Conservation (phyloP, 164 flowering plant genomes). For the Akebia trifoliata region DNA sequence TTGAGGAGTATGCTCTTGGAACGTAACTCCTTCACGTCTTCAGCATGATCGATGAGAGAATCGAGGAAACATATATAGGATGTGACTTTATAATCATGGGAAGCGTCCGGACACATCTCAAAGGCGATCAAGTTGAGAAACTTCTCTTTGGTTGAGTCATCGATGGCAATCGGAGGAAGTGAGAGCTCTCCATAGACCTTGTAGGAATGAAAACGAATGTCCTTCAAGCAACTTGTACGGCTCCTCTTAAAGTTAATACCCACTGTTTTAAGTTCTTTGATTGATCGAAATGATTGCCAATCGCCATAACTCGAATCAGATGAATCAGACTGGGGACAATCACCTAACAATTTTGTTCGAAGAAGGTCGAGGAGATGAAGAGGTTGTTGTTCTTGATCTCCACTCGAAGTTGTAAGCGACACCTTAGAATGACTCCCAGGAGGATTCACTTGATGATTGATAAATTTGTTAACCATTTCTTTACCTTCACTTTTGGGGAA, state of each 20-base stretch:
- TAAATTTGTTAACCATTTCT: background rate
- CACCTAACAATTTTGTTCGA: background rate
- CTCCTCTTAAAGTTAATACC: slow-evolving; percentile 16
- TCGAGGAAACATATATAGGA: slow-evolving; percentile 13
- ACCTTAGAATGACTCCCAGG: background rate
- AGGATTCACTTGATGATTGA: background rate
- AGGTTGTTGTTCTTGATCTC: background rate
- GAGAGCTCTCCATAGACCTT: background rate
- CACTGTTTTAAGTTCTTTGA: slow-evolving; percentile 13
- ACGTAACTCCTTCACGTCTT: slow-evolving; percentile 14
- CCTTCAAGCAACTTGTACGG: background rate
- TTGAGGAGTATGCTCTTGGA: slow-evolving; percentile 6
- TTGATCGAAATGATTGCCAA: slow-evolving; percentile 7
- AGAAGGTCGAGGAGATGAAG: slow-evolving; percentile 10
- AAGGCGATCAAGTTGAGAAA: slow-evolving; percentile 16
- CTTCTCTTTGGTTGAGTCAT: slow-evolving; percentile 3
- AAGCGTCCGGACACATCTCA: slow-evolving; percentile 3
- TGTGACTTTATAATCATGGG: background rate
- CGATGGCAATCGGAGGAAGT: slow-evolving; percentile 11
- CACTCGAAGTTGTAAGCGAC: too few relatives aligned
- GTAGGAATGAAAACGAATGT: background rate
- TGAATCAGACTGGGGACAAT: too few relatives aligned
- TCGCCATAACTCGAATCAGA: background rate
- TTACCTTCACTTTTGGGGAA: background rate
- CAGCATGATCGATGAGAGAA: slow-evolving; percentile 11